Evolutionary conservation across 2,329 filamentous ascomycete genomes (phyloP).

Genomic region (Penicillium psychrosexuale): DNA sequence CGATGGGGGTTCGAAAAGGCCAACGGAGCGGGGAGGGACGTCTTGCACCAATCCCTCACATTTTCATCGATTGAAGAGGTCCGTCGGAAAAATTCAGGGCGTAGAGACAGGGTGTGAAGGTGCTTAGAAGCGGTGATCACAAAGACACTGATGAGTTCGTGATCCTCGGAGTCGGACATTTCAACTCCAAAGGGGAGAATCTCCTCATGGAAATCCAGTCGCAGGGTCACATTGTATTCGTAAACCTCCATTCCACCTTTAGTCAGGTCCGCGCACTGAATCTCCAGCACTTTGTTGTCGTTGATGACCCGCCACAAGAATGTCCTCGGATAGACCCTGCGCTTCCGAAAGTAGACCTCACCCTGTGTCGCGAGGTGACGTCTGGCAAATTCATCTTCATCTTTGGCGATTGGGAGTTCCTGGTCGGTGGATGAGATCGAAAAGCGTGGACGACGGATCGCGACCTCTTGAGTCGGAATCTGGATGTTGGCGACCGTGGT

Average conservation of each 20-base stretch:
- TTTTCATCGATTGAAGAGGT: conserved; percentile 67
- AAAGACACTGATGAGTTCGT: conserved; percentile 74
- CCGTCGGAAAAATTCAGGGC: conserved; percentile 76
- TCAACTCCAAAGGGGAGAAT: conserved; percentile 77
- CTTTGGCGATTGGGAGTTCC: conserved; percentile 52
- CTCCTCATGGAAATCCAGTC: conserved; percentile 70
- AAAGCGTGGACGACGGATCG: conserved; percentile 47
- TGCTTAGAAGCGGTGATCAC: conserved; percentile 75
- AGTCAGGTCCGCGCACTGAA: conserved; percentile 78
- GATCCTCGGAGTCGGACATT: conserved; percentile 73
- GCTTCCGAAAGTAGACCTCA: conserved; percentile 78
- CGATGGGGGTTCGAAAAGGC: conserved; percentile 76
- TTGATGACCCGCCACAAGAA: conserved; percentile 91
- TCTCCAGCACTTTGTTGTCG: conserved; percentile 72
- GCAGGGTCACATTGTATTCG: conserved; percentile 72
- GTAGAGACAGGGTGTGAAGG: conserved; percentile 78
- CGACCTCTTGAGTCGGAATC: conserved; percentile 53
- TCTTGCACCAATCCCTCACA: conserved; percentile 72
- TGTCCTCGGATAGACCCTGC: conserved; percentile 72
- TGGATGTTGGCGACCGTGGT: conserved; percentile 69
- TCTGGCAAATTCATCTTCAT: conserved; percentile 64
- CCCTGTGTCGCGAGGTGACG: conserved; percentile 73
- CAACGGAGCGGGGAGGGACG: conserved; percentile 69
- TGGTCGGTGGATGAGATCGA: conserved; percentile 44
- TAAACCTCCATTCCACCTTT: conserved; percentile 59